Percentiles rank a stretch among this genome's conserved stretches.
These are phyloP conservation scores for Solanum dulcamara DNA, from an alignment of 257 asterid species.

Conservation along the genomic window DNA sequence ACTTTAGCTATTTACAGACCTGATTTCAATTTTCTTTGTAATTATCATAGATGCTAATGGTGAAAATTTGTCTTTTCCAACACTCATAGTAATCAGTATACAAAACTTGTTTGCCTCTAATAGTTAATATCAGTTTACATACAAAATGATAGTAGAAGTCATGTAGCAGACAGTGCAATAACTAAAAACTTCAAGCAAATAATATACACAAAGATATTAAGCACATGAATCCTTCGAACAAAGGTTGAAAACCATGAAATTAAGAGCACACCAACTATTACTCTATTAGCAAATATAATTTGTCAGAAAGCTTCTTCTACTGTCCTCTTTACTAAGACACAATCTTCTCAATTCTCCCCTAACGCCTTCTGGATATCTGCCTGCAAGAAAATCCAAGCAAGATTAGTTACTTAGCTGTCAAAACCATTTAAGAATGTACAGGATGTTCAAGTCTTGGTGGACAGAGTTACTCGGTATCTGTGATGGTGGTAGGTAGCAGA, in stretches of 20 bases:
- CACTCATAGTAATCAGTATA: no score
- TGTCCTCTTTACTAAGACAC: not conserved
- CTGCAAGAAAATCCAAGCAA: slow-evolving; percentile 26
- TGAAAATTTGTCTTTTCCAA: no score
- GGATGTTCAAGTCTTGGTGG: no score
- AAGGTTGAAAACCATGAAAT: not conserved
- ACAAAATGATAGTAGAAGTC: not conserved
- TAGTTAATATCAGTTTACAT: not conserved
- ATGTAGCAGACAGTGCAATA: not conserved
- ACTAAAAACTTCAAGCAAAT: not conserved
- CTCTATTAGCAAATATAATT: not conserved
- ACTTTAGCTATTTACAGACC: no score
- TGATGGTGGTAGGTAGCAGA: no score
- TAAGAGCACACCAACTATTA: not conserved
- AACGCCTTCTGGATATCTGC: slow-evolving; percentile 52
- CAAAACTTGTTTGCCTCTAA: not conserved
- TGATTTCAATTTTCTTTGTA: no score
- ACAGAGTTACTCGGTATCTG: no score
- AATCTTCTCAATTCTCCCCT: slow-evolving; percentile 32
- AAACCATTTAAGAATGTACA: not conserved
- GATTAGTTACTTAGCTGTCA: not conserved
- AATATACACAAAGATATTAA: not conserved
- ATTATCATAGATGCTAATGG: no score
- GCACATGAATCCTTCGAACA: not conserved
- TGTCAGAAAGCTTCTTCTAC: not conserved